phyloP scores from a whole-genome alignment of 257 asterid genomes.

The Solanum chiquidenum region DNA sequence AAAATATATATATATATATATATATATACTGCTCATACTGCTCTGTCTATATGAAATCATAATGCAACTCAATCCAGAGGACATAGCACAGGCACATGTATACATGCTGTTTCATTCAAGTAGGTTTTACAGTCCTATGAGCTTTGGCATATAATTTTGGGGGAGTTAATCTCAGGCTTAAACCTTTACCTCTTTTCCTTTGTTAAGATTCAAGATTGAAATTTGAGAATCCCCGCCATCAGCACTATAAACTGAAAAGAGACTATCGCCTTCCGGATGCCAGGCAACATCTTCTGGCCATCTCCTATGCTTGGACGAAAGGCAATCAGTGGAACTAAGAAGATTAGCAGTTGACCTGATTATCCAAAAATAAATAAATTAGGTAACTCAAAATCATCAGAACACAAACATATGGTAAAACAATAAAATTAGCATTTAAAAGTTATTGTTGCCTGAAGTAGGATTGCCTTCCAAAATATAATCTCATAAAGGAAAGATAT shows the following conservation, averaged over 20 bases:
- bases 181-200: conserved; percentile 47
- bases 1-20: no score
- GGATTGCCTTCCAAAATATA: background rate
- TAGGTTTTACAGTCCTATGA: background rate
- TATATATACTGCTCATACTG: background rate
- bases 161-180: background rate
- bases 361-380: background rate
- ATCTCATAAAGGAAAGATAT: background rate
- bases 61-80: background rate
- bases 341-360: conserved; percentile 66
- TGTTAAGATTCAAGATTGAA: conserved; percentile 56
- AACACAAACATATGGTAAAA: background rate
- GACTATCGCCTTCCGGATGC: conserved; percentile 78
- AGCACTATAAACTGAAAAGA: conserved; percentile 73
- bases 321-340: conserved; percentile 61
- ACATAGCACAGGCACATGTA: background rate
- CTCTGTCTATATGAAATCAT: background rate
- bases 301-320: conserved; percentile 70
- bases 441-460: background rate
- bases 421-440: background rate
- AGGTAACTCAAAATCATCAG: background rate
- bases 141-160: background rate
- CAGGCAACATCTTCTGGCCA: conserved; percentile 99
- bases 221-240: conserved; percentile 84
- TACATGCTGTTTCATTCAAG: background rate